Percentiles rank a stretch among this genome's conserved stretches.
These are phyloP conservation scores for Dinochytrium kinnereticum DNA, from an alignment of 371 early-diverging fungal genomes.

Conservation along the genomic window DNA sequence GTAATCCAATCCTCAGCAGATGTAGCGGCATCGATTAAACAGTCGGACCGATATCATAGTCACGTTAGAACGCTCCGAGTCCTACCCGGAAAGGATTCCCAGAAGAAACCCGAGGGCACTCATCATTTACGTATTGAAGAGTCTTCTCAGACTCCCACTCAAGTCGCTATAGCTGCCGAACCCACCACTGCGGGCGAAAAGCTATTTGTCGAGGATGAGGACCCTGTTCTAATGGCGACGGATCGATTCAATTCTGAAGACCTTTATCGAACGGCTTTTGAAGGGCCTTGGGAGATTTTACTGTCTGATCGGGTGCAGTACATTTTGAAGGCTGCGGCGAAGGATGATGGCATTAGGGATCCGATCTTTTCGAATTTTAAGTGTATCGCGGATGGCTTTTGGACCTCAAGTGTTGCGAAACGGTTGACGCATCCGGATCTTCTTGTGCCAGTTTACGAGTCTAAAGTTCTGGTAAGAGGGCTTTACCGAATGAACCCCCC, in stretches of 20 bases:
- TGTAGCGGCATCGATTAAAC: too few relatives aligned
- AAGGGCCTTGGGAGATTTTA: slow-evolving; percentile 17
- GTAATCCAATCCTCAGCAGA: too few relatives aligned
- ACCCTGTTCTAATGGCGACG: neutral
- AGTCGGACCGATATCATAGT: too few relatives aligned
- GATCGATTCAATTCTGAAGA: neutral
- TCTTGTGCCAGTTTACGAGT: neutral
- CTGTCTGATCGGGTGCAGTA: slow-evolving; percentile 8
- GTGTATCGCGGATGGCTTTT: slow-evolving; percentile 3
- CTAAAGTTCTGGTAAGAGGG: neutral
- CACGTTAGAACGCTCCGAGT: too few relatives aligned
- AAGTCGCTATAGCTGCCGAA: too few relatives aligned
- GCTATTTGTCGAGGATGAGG: too few relatives aligned
- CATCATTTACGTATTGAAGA: too few relatives aligned
- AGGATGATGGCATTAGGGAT: neutral
- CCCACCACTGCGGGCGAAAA: too few relatives aligned
- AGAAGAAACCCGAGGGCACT: too few relatives aligned
- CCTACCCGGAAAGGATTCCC: too few relatives aligned
- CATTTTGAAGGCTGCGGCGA: neutral
- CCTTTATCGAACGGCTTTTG: slow-evolving; percentile 7
- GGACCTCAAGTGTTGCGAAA: slow-evolving; percentile 3
- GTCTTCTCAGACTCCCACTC: too few relatives aligned
- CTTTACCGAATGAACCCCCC: neutral
- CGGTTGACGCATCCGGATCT: neutral
- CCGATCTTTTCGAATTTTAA: slow-evolving; percentile 7